Evolutionary conservation across 306 rosid species (phyloP), one percentile per base, ranked within the genome.

Genomic region (Cucurbita argyrosperma): DNA sequence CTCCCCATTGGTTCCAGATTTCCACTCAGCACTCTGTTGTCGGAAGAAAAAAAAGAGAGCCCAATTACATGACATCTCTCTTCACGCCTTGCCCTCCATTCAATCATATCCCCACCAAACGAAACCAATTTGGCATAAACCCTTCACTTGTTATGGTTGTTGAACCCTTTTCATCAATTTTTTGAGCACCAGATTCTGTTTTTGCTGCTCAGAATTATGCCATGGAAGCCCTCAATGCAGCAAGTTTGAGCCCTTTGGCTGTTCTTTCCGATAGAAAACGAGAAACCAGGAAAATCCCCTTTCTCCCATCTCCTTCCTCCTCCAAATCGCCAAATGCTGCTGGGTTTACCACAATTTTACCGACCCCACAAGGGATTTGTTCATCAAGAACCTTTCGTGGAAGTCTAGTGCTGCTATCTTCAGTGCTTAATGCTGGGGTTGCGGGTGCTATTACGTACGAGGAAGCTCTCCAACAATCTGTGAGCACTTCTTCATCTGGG

Each of bases 141-240:
- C 73, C 58, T 55, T 43, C 40, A 42, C 42, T 63, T 73, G 68
- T 59, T 55, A 66, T 45, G 49, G 49, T 45, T 45, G 49, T 45
- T 45, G 49, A 45, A 69, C 60, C 72, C 50, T 39, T 50, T 21
- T 45, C 77, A 56, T 59, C 76, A n/a, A 23, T 42, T 49, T 43
- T 62, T 47, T 83, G 79, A 85, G 80, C 78, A 52, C 65, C 72
- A 71, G 72, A 59, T 12, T 46, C 59, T 58, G 39, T 11, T 13
- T 12, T 80, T 72, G 12, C 52, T 43, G 60, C 38, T 49, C 60
- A 74, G 74, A 87, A 76, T 79, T 88, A 93, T 85, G 90, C 96
- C 76, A 95, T 95, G 99, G 97, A 91, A 86, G 90, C 97, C 87
- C 92, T 95, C 85, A 91, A 91, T 88, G 95, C 90, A 69, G 86